Base-by-base conservation (phyloP, 768 basidiomycete species). In the Neoboletus subvelutipes region DNA sequence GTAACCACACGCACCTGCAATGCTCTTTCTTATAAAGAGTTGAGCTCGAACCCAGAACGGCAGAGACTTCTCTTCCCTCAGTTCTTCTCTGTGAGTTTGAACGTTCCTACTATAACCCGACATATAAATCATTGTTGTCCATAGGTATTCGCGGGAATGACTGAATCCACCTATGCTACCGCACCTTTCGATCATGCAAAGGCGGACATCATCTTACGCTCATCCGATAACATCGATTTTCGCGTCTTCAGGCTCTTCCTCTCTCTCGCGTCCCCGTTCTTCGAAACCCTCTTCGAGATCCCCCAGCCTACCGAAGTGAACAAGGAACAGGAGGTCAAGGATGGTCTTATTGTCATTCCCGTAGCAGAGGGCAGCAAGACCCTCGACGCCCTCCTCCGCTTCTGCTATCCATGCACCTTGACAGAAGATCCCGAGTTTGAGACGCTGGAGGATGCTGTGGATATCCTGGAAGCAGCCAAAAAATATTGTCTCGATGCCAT, bases 111-210 rank as follows among this genome's bases (percentile, higher is more conserved):
- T 28, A 22, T 22, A 5, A 4, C 41, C 33, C 8, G 5, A 24
- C n/a, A 9, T 17, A 22, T 12, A 13, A 36, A 7, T 46, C 1
- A 57, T 17, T 10, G 13, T 40, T 20, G 2, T 22, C 4, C 5
- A 20, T 22, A 54, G 41, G 3, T 22, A 34, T 39, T 15, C 18
- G 10, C 15, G 4, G 48, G 20, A 5, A 55, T 55, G 60, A 2
- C 29, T 6, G 22, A 50, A 2, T 8, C 18, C 4, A 12, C 7
- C 28, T 47, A 41, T 20, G 68, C 66, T 2, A 11, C 47, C 1
- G 34, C 59, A 2, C 67, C 65, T 8, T 68, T 69, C 2, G 54
- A 64, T 33, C 64, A 69, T 13, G 22, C 45, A 4, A 59, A 6
- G 18, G 42, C 42, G 8, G 42, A 42, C 42, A 24, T 42, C 22